Conservation (phyloP, 805 yeast species). For the Candida succiphila region DNA sequence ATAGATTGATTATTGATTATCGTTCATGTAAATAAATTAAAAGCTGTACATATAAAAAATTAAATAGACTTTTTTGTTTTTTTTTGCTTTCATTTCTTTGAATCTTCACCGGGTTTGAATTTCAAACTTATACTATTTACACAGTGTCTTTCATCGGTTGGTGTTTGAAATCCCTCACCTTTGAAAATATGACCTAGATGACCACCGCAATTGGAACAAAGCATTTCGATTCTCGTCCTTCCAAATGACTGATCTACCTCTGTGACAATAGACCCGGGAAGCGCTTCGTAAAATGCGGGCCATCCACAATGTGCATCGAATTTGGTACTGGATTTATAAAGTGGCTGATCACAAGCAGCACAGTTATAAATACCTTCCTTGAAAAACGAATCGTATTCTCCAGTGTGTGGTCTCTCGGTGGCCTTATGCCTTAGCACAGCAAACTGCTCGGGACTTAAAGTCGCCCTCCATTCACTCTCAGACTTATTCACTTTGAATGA, state of each 20-base stretch:
- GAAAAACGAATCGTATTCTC: constrained; percentile 44
- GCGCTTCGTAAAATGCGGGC: constrained; percentile 93
- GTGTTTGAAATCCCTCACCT: constrained; percentile 84
- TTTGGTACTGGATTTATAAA: constrained; percentile 72
- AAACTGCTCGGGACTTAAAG: constrained; percentile 67
- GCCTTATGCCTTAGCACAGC: constrained; percentile 66
- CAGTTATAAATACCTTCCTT: constrained; percentile 64
- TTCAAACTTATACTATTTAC: constrained; percentile 80
- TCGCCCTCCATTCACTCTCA: constrained; percentile 72
- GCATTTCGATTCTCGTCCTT: constrained; percentile 81
- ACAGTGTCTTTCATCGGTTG: constrained; percentile 90
- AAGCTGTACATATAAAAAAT: no score
- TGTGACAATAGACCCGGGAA: constrained; percentile 66
- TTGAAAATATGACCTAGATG: constrained; percentile 93
- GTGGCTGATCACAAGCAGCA: constrained; percentile 76
- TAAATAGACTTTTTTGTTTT: no score
- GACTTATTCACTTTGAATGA: constrained; percentile 12
- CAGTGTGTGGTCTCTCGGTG: constrained; percentile 60
- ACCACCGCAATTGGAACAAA: constrained; percentile 82
- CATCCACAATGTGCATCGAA: constrained; percentile 94
- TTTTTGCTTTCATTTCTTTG: no score
- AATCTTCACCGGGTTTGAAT: constrained; percentile 30
- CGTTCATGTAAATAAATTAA: not conserved
- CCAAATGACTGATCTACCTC: constrained; percentile 58
- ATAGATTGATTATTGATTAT: not conserved